Evolutionary conservation across 164 flowering plant species (phyloP).

Genomic region (grape (Vitis vinifera)): ASM3070453v1 NC_081810.1:1739501-1740000

Average conservation of each 20-base stretch:
- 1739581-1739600: slow-evolving; percentile 57
- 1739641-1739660: slow-evolving; percentile 50
- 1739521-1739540: slow-evolving; percentile 47
- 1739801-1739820: slow-evolving; percentile 75
- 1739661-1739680: slow-evolving; percentile 40
- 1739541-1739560: slow-evolving; percentile 57
- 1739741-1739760: slow-evolving; percentile 58
- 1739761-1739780: slow-evolving; percentile 40
- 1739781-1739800: slow-evolving; percentile 48
- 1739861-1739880: slow-evolving; percentile 29
- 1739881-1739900: slow-evolving; percentile 42
- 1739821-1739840: slow-evolving; percentile 53
- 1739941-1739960: slow-evolving; percentile 59
- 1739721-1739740: slow-evolving; percentile 67
- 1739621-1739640: slow-evolving; percentile 59
- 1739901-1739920: slow-evolving; percentile 67
- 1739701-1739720: slow-evolving; percentile 65
- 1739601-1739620: slow-evolving; percentile 69
- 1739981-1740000: slow-evolving; percentile 42
- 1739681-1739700: slow-evolving; percentile 44
- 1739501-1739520: slow-evolving; percentile 74
- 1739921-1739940: slow-evolving; percentile 60
- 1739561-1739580: slow-evolving; percentile 37
- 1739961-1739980: slow-evolving; percentile 61
- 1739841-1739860: slow-evolving; percentile 59